Base-by-base conservation (phyloP, 179 eudicot genomes). In the Patellifolia procumbens region DNA sequence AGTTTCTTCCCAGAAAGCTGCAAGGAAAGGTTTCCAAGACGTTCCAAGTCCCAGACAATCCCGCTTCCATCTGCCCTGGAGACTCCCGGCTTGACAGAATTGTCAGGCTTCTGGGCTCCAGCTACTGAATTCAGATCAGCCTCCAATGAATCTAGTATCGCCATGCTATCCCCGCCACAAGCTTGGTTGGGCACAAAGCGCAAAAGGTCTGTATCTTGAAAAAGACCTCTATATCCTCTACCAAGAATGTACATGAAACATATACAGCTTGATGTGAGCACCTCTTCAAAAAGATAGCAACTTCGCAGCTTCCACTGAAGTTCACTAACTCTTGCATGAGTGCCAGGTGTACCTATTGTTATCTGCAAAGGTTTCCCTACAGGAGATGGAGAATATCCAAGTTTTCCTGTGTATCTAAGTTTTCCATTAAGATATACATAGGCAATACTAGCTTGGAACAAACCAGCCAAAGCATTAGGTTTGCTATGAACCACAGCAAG, bases 391-490 rank as follows among this genome's bases (percentile, higher is more conserved):
- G 99, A 94, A 86, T 96, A 96, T 69, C 98, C 99, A 65, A 96
- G 89, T 84, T 89, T 94, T 48, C 99, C 99, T 0, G 98, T 92
- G 84, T 90, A 91, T 75, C 88, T 90, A 61, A 96, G 86, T 87
- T 89, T 96, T 81, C 99, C 99, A 86, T 96, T 89, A 53, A 96
- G 74, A 81, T 94, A 96, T 32, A 96, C 91, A 82, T 94, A 84
- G 51, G 99, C 98, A 87, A 92, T 83, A 86, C 99, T 96, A 81
- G 99, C 91, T 86, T 96, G 99, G 81, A 96, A 96, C 60, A 96
- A 83, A 81, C 99, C 99, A 83, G 99, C 97, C 91, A 96, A 86
- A 77, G 99, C 98, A 94, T 94, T 96, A 74, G 99, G 99, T 85
- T 96, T 96, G 88, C 91, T 96, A 72, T 94, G 98, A 78, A 96